These are phyloP conservation scores for Candida dubliniensis DNA, from an alignment of 1,139 yeast species.

Conservation along the genomic window DNA sequence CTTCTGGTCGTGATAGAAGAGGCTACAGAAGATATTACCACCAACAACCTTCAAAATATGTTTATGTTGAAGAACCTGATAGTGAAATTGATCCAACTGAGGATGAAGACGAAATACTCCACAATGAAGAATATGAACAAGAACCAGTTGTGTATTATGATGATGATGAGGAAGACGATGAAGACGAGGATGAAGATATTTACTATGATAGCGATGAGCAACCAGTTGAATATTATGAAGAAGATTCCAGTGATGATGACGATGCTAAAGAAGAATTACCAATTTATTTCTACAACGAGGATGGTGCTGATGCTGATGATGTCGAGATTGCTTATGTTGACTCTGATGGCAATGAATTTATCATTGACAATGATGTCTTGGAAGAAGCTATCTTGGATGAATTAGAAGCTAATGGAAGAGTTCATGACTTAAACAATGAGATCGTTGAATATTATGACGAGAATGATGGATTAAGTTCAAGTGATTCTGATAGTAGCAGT, in stretches of 20 bases:
- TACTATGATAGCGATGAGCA: slow-evolving; percentile 9
- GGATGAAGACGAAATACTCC: slow-evolving; percentile 17
- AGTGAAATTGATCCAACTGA: slow-evolving; percentile 27
- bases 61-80: slow-evolving; percentile 44
- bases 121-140: background rate
- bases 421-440: slow-evolving; percentile 42
- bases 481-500: slow-evolving; percentile 1
- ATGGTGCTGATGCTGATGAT: slow-evolving; percentile 11
- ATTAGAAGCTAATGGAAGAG: slow-evolving; percentile 37
- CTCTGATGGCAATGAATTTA: slow-evolving; percentile 19
- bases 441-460: slow-evolving; percentile 40
- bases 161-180: slow-evolving; percentile 7
- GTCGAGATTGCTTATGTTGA: slow-evolving; percentile 12
- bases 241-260: slow-evolving; percentile 12
- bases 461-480: slow-evolving; percentile 13
- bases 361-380: slow-evolving; percentile 39
- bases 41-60: slow-evolving; percentile 34
- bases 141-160: slow-evolving; percentile 11
- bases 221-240: slow-evolving; percentile 13
- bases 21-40: slow-evolving; percentile 35
- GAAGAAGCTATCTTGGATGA: slow-evolving; percentile 35
- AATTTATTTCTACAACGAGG: slow-evolving; percentile 8
- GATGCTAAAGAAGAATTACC: slow-evolving; percentile 7
- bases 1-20: background rate
- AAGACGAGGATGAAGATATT: slow-evolving; percentile 4